Evolutionary conservation across 306 rosid species (phyloP).

Genomic region (Gleditsia sinensis): DNA sequence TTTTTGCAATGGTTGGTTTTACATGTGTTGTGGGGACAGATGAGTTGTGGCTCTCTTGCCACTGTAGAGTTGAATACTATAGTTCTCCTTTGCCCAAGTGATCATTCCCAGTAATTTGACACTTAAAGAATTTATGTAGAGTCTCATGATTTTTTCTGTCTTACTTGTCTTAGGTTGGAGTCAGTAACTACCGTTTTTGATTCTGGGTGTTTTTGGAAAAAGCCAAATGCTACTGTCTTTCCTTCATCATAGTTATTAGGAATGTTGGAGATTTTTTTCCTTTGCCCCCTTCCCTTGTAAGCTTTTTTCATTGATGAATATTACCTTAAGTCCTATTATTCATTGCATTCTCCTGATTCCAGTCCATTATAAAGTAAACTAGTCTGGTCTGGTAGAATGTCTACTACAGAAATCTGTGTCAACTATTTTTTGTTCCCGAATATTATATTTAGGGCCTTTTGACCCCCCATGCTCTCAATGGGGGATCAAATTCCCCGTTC

Average conservation of each 20-base stretch:
- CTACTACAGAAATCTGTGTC: conserved; percentile 8
- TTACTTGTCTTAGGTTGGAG: conserved; percentile 39
- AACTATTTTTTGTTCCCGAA: conserved; percentile 4
- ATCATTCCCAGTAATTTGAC: conserved; percentile 34
- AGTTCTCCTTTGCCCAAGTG: conserved; percentile 35
- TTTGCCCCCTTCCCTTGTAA: conserved; percentile 32
- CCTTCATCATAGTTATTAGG: conserved; percentile 26
- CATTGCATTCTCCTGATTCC: background rate
- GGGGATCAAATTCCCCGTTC: too few relatives aligned
- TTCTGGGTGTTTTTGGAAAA: conserved; percentile 48
- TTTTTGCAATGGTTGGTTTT: conserved; percentile 49
- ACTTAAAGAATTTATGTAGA: conserved; percentile 33
- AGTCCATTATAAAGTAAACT: background rate
- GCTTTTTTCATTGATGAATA: conserved; percentile 21
- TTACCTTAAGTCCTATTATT: conserved; percentile 16
- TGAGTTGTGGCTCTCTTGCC: conserved; percentile 43
- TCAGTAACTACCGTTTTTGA: conserved; percentile 20
- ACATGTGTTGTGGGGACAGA: conserved; percentile 36
- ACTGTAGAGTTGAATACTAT: conserved; percentile 33
- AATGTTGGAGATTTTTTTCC: conserved; percentile 32
- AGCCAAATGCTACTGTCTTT: conserved; percentile 38
- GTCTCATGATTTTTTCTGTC: conserved; percentile 31
- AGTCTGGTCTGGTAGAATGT: conserved; percentile 14
- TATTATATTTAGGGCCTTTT: too few relatives aligned
- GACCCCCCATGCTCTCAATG: too few relatives aligned